A percentile compares a stretch with the other conserved stretches of the same genome.
These are phyloP conservation scores for Nicotiana sylvestris DNA, from an alignment of 257 asterid species.

Conservation along the genomic window DNA sequence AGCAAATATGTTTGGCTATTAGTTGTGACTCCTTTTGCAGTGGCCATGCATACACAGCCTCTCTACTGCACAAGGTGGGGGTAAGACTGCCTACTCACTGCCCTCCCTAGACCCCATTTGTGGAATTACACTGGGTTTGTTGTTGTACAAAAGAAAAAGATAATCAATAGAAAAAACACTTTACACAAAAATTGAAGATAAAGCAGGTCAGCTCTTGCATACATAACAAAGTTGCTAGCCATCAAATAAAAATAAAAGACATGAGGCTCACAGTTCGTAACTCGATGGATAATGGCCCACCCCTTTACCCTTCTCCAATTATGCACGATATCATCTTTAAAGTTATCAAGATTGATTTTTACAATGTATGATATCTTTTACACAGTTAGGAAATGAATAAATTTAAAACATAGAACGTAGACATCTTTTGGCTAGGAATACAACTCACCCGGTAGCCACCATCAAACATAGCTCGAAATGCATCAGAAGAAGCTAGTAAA, in stretches of 20 bases:
- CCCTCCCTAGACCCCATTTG: no score
- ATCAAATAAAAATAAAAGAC: neutral
- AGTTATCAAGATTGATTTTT: neutral
- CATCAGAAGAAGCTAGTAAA: slow-evolving; percentile 95
- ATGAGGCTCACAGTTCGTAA: neutral
- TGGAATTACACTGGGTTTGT: no score
- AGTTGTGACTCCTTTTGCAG: neutral
- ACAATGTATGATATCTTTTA: neutral
- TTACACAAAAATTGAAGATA: neutral
- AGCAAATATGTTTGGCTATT: neutral
- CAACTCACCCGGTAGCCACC: slow-evolving; percentile 94
- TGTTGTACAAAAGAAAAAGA: neutral
- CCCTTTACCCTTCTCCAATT: neutral
- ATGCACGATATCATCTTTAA: neutral
- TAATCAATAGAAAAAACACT: neutral
- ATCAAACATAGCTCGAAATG: slow-evolving; percentile 98
- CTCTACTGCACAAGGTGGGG: neutral
- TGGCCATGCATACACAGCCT: neutral
- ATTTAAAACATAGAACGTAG: neutral
- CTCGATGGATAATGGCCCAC: neutral
- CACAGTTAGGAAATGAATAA: neutral
- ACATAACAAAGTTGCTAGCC: neutral
- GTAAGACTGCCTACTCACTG: no score
- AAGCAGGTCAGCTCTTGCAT: neutral
- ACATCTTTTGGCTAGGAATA: neutral